Percentiles rank a stretch among this genome's conserved stretches.
Conservation (phyloP, 305 asterid species). For the Plantago coronopus region DNA sequence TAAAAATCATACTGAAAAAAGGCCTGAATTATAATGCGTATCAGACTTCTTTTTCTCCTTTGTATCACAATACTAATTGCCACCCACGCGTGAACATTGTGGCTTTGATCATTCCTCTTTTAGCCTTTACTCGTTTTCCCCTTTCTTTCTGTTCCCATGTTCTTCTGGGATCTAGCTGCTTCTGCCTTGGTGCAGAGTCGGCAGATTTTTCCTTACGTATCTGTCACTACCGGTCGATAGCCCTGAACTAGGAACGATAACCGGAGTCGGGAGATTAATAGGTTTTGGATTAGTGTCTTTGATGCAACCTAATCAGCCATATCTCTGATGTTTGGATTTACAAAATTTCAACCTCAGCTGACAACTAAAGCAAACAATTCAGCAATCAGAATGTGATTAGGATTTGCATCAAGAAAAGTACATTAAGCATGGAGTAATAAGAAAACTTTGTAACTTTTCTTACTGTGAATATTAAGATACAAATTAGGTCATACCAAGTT, state of each 20-base stretch:
- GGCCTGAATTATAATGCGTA: not conserved
- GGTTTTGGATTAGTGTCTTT: too few species aligned
- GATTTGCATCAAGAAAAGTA: not conserved
- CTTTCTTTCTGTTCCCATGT: not conserved
- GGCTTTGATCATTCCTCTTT: not conserved
- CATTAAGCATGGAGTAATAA: too few species aligned
- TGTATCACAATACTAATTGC: not conserved
- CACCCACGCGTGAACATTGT: constrained; percentile 6
- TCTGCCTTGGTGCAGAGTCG: not conserved
- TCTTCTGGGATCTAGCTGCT: constrained; percentile 13
- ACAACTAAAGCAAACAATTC: not conserved
- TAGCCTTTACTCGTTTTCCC: constrained; percentile 2
- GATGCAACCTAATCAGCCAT: too few species aligned
- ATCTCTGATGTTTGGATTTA: too few species aligned
- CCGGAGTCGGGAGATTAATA: too few species aligned
- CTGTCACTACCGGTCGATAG: too few species aligned
- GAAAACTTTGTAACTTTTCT: not conserved
- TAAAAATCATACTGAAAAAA: not conserved
- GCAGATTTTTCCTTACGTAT: too few species aligned
- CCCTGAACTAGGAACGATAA: too few species aligned
- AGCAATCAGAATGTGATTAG: not conserved
- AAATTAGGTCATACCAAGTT: constrained; percentile 6
- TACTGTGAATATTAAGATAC: not conserved
- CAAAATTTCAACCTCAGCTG: not conserved
- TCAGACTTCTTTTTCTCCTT: not conserved